A percentile compares a stretch with the other conserved stretches of the same genome.
phyloP scores from a whole-genome alignment of 1,284 basidiomycete species.

The Austropuccinia psidii region DNA sequence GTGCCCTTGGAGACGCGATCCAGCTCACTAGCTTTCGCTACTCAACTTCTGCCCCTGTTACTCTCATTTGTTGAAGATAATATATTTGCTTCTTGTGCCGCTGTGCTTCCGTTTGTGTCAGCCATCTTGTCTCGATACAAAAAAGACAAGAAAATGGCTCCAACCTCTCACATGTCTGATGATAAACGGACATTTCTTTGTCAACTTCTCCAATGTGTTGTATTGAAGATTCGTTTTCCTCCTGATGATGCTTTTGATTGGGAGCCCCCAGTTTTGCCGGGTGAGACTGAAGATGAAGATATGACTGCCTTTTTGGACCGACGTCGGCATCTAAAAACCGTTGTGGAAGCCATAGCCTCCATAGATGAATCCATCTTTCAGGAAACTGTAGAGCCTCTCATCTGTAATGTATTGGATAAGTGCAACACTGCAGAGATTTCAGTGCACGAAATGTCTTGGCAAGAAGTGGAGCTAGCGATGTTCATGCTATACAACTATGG shows the following conservation, averaged over 20 bases:
- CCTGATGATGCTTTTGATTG: slow-evolving; percentile 64
- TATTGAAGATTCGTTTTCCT: slow-evolving; percentile 61
- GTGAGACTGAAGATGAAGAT: slow-evolving; percentile 83
- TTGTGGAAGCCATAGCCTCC: slow-evolving; percentile 70
- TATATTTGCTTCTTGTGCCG: slow-evolving; percentile 74
- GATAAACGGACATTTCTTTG: slow-evolving; percentile 71
- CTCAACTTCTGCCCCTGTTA: slow-evolving; percentile 68
- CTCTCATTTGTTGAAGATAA: slow-evolving; percentile 82
- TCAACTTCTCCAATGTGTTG: slow-evolving; percentile 68
- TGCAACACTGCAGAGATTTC: slow-evolving; percentile 54
- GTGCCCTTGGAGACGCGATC: slow-evolving; percentile 51
- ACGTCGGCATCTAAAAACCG: slow-evolving; percentile 75
- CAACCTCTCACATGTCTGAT: slow-evolving; percentile 59
- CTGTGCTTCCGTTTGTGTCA: slow-evolving; percentile 71
- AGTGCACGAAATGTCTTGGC: slow-evolving; percentile 64
- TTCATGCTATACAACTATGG: slow-evolving; percentile 90
- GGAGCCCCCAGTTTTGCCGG: slow-evolving; percentile 71
- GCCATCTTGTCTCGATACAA: slow-evolving; percentile 73
- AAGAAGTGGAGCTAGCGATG: slow-evolving; percentile 84
- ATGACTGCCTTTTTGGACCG: slow-evolving; percentile 72
- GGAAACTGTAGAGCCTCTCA: slow-evolving; percentile 61
- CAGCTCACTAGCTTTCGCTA: slow-evolving; percentile 63
- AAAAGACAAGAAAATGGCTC: slow-evolving; percentile 60
- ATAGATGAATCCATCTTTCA: slow-evolving; percentile 76
- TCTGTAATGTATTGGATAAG: slow-evolving; percentile 63